Evolutionary conservation across 192 early-diverging fungal genomes (phyloP), one percentile per base, ranked within the genome.

Genomic region (Rhizoclosmatium sp.): DNA sequence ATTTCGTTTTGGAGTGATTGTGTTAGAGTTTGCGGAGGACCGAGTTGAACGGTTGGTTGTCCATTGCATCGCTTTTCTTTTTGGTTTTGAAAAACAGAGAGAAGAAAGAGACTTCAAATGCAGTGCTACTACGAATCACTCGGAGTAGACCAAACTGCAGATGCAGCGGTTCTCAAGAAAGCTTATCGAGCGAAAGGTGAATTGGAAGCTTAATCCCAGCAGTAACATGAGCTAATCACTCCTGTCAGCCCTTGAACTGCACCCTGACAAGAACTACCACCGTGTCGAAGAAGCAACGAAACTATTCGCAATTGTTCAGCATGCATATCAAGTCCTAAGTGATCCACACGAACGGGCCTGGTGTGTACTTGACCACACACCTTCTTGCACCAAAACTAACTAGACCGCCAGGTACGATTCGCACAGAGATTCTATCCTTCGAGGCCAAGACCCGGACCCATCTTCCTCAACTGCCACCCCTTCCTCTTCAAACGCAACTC

Each of bases 271-370:
- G 82, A 97, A 99, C 88, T 82, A 84, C 40, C 86, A 95, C 78
- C 85, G 92, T 65, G 82, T 92, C 2, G 93, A 96, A 60, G 95
- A 97, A 80, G 92, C 96, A 3, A 98, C 95, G 4, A 85, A 91
- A 56, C 83, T 91, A 45, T 99, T 99, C 89, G 91, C 95, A 1
- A 85, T 93, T 68, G 93, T 99, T 65, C 94, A 94, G 75, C 89
- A 95, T 70, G 98, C 98, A 4, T 98, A 99, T 81, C 95, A 98
- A 79, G 93, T 95, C 1, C 85, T 99, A 47, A 94, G 90, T 49
- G 96, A 99, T 85, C 92, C 92, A 16, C 92, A 97, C 59, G 96
- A 99, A 85, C 93, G 96, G n/a, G 85, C 93, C 12, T 99, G 97
- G 97, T 54, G 5, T 7, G 51, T 54, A 56, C 82, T 67, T 56